These are phyloP conservation scores for Podospora didyma DNA, from an alignment of 495 filamentous ascomycete genomes.

Conservation along the genomic window DNA sequence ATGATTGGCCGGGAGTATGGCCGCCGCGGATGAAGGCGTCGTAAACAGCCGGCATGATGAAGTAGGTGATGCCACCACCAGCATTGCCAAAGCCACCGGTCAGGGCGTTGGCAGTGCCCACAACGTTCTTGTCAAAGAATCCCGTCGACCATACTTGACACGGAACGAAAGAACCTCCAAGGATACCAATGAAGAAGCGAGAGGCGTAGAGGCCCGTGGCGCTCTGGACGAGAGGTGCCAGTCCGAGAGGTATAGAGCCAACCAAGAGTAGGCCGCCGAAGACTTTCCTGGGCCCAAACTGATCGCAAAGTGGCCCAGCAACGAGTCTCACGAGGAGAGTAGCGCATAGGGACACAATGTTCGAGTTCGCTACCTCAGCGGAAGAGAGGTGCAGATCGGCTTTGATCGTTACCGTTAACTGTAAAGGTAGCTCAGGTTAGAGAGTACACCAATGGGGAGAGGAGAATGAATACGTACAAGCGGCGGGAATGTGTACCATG, in stretches of 20 bases:
- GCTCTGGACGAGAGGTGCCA: conserved; percentile 71
- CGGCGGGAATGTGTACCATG: conserved; percentile 85
- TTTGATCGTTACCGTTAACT: conserved; percentile 73
- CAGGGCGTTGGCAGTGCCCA: conserved; percentile 85
- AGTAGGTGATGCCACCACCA: conserved; percentile 83
- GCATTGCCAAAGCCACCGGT: conserved; percentile 86
- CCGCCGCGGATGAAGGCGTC: conserved; percentile 66
- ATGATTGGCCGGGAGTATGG: conserved; percentile 63
- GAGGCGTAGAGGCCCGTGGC: conserved; percentile 68
- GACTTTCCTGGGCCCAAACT: conserved; percentile 74
- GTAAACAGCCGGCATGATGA: conserved; percentile 90
- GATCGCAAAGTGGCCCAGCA: conserved; percentile 80
- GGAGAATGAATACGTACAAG: conserved; percentile 50
- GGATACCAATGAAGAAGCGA: conserved; percentile 90
- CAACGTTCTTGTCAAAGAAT: conserved; percentile 94
- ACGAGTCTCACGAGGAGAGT: conserved; percentile 79
- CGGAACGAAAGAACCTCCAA: conserved; percentile 87
- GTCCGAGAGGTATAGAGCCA: conserved; percentile 77
- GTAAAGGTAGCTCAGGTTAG: background rate
- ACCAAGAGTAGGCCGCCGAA: conserved; percentile 72
- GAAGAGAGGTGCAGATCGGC: conserved; percentile 69
- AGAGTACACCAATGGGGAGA: background rate
- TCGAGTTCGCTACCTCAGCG: conserved; percentile 81
- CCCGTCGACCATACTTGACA: conserved; percentile 96
- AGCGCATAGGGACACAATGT: conserved; percentile 79